A percentile compares a stretch with the other conserved stretches of the same genome.
phyloP scores from a whole-genome alignment of 169 alveolate species.

The Amoebophrya sp. region DNA sequence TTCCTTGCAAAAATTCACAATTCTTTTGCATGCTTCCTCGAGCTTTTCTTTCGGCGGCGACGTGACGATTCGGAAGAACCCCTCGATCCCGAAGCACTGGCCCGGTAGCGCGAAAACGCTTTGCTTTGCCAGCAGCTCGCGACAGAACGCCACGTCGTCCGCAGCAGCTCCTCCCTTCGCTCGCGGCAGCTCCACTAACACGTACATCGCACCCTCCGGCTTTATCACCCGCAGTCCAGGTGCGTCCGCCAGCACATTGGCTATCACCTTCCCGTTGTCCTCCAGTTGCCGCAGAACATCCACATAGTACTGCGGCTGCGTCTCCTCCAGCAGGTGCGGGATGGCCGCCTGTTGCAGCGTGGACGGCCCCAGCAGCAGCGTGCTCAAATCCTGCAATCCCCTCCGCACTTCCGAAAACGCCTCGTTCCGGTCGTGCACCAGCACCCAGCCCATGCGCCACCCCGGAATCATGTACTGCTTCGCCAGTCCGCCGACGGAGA shows the following conservation, averaged over 20 bases:
- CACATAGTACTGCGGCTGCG: background rate
- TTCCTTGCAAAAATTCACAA: background rate
- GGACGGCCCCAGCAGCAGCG: slow-evolving; percentile 4
- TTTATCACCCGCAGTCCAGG: background rate
- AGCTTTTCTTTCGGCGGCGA: slow-evolving; percentile 12
- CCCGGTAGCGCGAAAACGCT: background rate
- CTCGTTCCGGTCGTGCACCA: slow-evolving; percentile 3
- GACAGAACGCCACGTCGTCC: background rate
- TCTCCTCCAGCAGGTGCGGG: background rate
- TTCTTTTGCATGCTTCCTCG: background rate
- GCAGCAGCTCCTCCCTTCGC: background rate
- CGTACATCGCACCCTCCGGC: slow-evolving; percentile 5
- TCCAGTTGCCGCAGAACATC: background rate
- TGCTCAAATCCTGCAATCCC: slow-evolving; percentile 9
- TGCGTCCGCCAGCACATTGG: background rate
- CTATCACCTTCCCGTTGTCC: background rate
- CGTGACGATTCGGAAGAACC: background rate
- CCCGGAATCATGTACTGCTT: slow-evolving; percentile 16
- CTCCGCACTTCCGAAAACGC: too few species aligned
- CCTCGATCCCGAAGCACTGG: background rate
- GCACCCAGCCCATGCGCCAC: slow-evolving; percentile 13
- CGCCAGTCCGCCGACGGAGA: slow-evolving; percentile 8
- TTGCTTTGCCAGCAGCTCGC: background rate
- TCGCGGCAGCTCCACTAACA: background rate
- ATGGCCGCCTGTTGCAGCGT: slow-evolving; percentile 8